Conservation (phyloP, 208 protist genomes). For the Blastocrithidia nonstop region DNA sequence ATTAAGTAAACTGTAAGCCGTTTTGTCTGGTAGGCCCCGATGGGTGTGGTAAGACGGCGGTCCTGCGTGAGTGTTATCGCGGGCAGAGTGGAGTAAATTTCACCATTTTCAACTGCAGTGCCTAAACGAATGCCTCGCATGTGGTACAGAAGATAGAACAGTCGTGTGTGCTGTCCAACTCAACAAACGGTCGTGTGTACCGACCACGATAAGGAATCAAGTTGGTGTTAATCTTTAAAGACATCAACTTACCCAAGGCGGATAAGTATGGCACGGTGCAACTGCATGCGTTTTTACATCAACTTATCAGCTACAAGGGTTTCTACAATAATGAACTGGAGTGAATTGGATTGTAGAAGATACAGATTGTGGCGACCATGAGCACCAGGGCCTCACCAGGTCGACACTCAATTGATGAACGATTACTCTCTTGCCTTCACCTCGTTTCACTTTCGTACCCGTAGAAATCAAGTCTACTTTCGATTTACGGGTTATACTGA, state of each 20-base stretch:
- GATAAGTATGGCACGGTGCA: constrained; percentile 96
- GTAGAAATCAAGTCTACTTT: constrained; percentile 60
- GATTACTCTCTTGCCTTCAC: constrained; percentile 91
- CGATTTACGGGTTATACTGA: constrained; percentile 89
- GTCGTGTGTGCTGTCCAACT: constrained; percentile 74
- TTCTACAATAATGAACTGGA: constrained; percentile 95
- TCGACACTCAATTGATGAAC: constrained; percentile 81
- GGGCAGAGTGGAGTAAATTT: background rate
- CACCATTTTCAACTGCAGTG: constrained; percentile 71
- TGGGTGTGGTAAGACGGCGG: constrained; percentile 88
- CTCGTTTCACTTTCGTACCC: constrained; percentile 89
- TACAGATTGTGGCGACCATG: constrained; percentile 93
- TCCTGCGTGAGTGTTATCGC: constrained; percentile 28
- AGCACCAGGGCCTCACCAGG: too few species aligned
- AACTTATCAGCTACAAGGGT: constrained; percentile 92
- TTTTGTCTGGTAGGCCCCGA: constrained; percentile 94
- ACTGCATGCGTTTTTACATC: constrained; percentile 94
- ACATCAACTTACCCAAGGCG: constrained; percentile 94
- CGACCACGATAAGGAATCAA: constrained; percentile 89
- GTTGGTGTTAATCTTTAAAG: constrained; percentile 91
- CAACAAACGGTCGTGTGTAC: constrained; percentile 79
- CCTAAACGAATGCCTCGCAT: constrained; percentile 87
- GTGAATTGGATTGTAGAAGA: constrained; percentile 86
- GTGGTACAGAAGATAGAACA: constrained; percentile 93
- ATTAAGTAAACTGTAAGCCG: constrained; percentile 42